These are phyloP conservation scores for Yarrowia sp. DNA, from an alignment of 805 yeast genomes.

Conservation along the genomic window DNA sequence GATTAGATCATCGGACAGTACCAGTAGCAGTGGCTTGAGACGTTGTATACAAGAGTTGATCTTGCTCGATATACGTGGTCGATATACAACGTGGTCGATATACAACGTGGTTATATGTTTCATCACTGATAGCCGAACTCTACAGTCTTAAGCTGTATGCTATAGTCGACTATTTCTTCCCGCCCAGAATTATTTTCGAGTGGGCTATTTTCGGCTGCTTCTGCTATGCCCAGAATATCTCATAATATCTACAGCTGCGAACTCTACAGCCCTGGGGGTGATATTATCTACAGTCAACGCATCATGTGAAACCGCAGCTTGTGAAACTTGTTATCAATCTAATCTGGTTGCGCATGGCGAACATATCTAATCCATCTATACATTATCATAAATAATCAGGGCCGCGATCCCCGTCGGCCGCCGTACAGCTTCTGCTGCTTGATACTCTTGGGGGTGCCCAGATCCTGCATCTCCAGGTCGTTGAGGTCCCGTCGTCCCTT, in stretches of 20 bases:
- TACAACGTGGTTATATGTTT: too few species aligned
- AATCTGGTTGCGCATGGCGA: too few species aligned
- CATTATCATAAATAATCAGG: constrained; percentile 16
- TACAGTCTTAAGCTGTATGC: neutral
- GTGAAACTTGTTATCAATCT: too few species aligned
- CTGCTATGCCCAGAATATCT: too few species aligned
- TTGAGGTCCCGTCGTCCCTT: constrained; percentile 7
- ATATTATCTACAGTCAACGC: neutral
- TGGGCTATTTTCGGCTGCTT: neutral
- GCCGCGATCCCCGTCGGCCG: constrained; percentile 1
- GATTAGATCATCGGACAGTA: neutral
- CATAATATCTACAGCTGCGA: neutral
- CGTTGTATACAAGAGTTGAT: too few species aligned
- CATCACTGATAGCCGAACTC: too few species aligned
- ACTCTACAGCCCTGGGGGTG: neutral
- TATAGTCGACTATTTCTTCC: too few species aligned
- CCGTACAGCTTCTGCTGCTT: constrained; percentile 18
- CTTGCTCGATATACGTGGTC: too few species aligned
- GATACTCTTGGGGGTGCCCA: constrained; percentile 19
- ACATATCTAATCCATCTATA: constrained; percentile 6
- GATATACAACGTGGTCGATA: too few species aligned
- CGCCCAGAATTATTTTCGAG: too few species aligned
- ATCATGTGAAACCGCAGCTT: neutral
- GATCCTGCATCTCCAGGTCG: constrained; percentile 20
- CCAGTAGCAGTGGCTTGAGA: too few species aligned